Conservation (phyloP, 2,329 filamentous ascomycete species). For the Phoma sp. region DNA sequence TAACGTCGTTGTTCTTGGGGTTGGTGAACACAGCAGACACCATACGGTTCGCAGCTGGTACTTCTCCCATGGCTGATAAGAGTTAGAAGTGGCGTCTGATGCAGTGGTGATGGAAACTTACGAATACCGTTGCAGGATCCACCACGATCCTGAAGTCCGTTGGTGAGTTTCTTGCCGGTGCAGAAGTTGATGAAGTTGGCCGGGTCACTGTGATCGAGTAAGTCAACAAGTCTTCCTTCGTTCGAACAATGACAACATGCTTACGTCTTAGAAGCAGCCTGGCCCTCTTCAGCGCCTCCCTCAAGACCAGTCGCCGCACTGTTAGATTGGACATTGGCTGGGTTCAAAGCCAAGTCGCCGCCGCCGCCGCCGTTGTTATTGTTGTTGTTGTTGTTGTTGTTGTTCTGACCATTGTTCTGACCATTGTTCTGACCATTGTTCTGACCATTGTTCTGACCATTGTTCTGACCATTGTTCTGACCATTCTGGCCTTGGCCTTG, state of each 20-base stretch:
- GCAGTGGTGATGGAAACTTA: constrained; percentile 29
- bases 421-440: constrained; percentile 22
- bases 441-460: constrained; percentile 9
- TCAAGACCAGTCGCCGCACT: constrained; percentile 53
- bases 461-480: background rate
- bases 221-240: no score
- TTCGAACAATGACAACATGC: no score
- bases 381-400: constrained; percentile 22
- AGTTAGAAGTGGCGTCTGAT: background rate
- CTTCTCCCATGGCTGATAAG: constrained; percentile 61
- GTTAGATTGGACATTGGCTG: constrained; percentile 53
- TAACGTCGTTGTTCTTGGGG: constrained; percentile 53
- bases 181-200: constrained; percentile 70
- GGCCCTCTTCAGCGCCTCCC: constrained; percentile 47
- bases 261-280: constrained; percentile 58
- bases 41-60: constrained; percentile 61
- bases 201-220: constrained; percentile 47
- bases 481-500: constrained; percentile 22
- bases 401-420: constrained; percentile 1
- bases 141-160: constrained; percentile 58
- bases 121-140: constrained; percentile 66
- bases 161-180: constrained; percentile 61
- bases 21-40: constrained; percentile 61
- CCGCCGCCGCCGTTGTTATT: constrained; percentile 24
- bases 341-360: constrained; percentile 41